Conservation (phyloP, 1,284 basidiomycete species). For the Leucocoprinus gongylophorus region DNA sequence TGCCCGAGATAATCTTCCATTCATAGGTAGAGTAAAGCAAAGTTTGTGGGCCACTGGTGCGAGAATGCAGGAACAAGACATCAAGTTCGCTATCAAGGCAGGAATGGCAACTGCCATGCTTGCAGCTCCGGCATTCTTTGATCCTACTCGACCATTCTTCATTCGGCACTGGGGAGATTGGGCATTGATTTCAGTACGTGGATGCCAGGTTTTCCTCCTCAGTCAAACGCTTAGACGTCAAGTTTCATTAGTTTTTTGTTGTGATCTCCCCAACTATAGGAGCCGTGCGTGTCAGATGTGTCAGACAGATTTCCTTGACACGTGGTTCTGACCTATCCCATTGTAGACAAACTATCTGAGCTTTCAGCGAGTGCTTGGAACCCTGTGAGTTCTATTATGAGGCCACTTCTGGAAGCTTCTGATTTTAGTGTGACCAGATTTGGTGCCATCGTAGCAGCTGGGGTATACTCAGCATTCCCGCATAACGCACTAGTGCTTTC, state of each 20-base stretch:
- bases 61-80: conserved; percentile 65
- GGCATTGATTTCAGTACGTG: conserved; percentile 79
- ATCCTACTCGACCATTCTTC: conserved; percentile 71
- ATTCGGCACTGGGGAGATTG: conserved; percentile 85
- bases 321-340: conserved; percentile 10
- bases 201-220: not conserved
- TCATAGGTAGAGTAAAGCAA: conserved; percentile 57
- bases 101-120: conserved; percentile 77
- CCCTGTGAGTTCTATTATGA: conserved; percentile 49
- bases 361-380: conserved; percentile 73
- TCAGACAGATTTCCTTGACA: conserved; percentile 3
- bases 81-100: conserved; percentile 86
- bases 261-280: conserved; percentile 88
- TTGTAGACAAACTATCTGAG: conserved; percentile 75
- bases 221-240: not conserved
- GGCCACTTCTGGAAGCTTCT: conserved; percentile 8
- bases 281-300: conserved; percentile 43
- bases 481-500: conserved; percentile 72
- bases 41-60: conserved; percentile 72
- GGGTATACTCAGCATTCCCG: conserved; percentile 68
- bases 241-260: conserved; percentile 63
- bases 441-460: conserved; percentile 73
- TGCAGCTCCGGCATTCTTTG: conserved; percentile 82
- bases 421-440: conserved; percentile 37
- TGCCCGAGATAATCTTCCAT: conserved; percentile 46